A percentile compares a stretch with the other conserved stretches of the same genome.
phyloP scores from a whole-genome alignment of 257 asterid genomes.

The Parsonsia alboflavescens region DNA sequence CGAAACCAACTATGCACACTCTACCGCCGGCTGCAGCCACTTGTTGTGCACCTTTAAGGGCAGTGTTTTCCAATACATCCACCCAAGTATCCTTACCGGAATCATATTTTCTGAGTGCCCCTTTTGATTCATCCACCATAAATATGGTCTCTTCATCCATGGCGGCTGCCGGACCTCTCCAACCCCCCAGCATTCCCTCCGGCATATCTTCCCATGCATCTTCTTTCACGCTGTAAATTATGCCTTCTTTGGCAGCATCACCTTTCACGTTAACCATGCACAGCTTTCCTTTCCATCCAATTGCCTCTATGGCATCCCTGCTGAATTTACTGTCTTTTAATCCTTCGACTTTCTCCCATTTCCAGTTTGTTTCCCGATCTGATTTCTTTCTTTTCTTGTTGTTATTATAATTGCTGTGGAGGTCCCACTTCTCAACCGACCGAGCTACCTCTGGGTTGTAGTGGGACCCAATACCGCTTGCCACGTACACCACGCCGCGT shows the following conservation, averaged over 20 bases:
- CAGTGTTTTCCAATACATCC: constrained; percentile 30
- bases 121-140: constrained; percentile 62
- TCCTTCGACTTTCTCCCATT: constrained; percentile 53
- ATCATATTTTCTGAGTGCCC: constrained; percentile 45
- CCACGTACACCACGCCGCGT: constrained; percentile 42
- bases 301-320: constrained; percentile 77
- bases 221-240: constrained; percentile 37
- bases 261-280: constrained; percentile 91
- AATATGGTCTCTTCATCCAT: constrained; percentile 65
- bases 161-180: constrained; percentile 82
- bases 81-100: constrained; percentile 48
- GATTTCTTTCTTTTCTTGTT: background rate
- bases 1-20: constrained; percentile 50
- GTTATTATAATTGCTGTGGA: background rate
- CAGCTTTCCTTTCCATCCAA: constrained; percentile 72
- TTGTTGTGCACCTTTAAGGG: constrained; percentile 52
- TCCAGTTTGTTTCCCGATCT: constrained; percentile 23
- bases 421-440: constrained; percentile 66
- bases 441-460: constrained; percentile 51
- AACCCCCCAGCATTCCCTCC: constrained; percentile 69
- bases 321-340: constrained; percentile 65
- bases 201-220: constrained; percentile 76
- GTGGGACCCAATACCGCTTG: constrained; percentile 78
- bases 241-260: constrained; percentile 58
- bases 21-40: constrained; percentile 55